These are phyloP conservation scores for Arthrobotrys musiformis DNA, from an alignment of 2,329 filamentous ascomycete species.

Conservation along the genomic window DNA sequence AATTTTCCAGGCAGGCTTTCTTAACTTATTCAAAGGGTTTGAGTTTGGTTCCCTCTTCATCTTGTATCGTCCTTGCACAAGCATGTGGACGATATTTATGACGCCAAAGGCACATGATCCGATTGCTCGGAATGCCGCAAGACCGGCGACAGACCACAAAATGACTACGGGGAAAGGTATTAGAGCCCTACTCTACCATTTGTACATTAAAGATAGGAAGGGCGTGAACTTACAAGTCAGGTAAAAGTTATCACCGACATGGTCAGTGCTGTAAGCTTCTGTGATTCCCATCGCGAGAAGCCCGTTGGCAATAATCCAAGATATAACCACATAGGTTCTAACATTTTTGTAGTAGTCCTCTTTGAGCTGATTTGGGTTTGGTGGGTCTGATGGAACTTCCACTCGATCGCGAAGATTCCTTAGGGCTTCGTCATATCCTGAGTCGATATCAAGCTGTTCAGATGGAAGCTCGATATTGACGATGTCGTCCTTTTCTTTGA, in stretches of 20 bases:
- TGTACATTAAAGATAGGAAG: not conserved
- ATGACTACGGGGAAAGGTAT: slow-evolving; percentile 68
- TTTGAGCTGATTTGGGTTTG: slow-evolving; percentile 83
- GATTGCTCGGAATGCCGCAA: slow-evolving; percentile 88
- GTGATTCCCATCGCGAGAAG: slow-evolving; percentile 92
- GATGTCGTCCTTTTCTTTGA: slow-evolving; percentile 75
- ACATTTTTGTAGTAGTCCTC: slow-evolving; percentile 99
- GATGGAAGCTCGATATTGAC: slow-evolving; percentile 98
- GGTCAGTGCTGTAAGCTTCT: slow-evolving; percentile 79
- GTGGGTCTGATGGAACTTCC: slow-evolving; percentile 74
- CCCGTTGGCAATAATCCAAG: slow-evolving; percentile 92
- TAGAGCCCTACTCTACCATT: not conserved
- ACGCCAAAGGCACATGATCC: slow-evolving; percentile 84
- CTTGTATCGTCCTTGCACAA: slow-evolving; percentile 86
- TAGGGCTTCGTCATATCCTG: slow-evolving; percentile 93
- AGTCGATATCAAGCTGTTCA: slow-evolving; percentile 98
- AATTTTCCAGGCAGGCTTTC: slow-evolving; percentile 44
- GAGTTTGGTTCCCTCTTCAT: slow-evolving; percentile 58
- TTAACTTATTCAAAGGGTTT: slow-evolving; percentile 37
- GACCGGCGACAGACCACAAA: slow-evolving; percentile 85
- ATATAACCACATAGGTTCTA: slow-evolving; percentile 95
- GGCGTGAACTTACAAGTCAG: slow-evolving; percentile 69
- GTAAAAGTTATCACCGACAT: slow-evolving; percentile 86
- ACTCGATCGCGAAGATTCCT: slow-evolving; percentile 93
- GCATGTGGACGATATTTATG: slow-evolving; percentile 82